Evolutionary conservation across 441 rosid genomes (phyloP).

Genomic region (Populus hybrid): DNA sequence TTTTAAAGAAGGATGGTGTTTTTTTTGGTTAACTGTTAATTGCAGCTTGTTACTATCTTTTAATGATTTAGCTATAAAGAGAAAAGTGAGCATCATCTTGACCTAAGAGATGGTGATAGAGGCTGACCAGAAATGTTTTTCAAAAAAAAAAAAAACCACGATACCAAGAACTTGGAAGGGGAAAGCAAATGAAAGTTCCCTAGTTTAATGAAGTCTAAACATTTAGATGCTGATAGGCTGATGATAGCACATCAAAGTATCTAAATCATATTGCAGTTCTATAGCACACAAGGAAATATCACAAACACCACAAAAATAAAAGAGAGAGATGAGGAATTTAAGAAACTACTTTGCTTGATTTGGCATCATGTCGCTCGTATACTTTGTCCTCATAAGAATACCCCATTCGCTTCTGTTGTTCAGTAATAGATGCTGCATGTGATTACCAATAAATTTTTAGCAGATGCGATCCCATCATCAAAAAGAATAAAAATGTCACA

Average conservation of each 20-base stretch:
- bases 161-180: background rate
- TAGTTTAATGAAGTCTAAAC: background rate
- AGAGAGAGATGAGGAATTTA: conserved; percentile 20
- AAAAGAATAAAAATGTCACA: background rate
- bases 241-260: background rate
- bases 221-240: background rate
- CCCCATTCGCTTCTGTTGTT: conserved; percentile 49
- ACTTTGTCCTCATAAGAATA: conserved; percentile 61
- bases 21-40: background rate
- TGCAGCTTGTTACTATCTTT: conserved; percentile 1
- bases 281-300: conserved; percentile 1
- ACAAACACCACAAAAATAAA: conserved; percentile 4
- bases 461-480: conserved; percentile 1
- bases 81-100: background rate
- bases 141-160: background rate
- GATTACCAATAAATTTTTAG: conserved; percentile 11
- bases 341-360: conserved; percentile 63
- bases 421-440: conserved; percentile 38
- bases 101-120: no score
- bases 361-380: conserved; percentile 60
- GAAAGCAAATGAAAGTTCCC: background rate
- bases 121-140: background rate
- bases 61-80: background rate
- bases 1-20: background rate
- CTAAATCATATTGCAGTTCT: background rate